Percentiles rank a stretch among this genome's conserved stretches.
Conservation (phyloP, 495 filamentous ascomycete species). For the Clavariopsis aquatica region DNA sequence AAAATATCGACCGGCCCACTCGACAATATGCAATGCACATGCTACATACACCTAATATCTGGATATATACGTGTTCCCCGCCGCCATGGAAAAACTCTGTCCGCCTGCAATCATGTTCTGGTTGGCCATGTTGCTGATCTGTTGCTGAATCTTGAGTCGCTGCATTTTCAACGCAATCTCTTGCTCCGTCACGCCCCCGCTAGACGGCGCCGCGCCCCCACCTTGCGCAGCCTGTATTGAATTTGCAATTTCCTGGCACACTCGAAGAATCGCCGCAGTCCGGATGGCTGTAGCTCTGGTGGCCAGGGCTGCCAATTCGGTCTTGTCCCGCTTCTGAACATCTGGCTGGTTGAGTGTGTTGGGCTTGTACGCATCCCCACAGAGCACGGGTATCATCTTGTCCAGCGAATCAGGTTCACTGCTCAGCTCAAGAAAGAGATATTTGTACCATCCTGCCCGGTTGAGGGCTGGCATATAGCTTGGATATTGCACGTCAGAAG, state of each 20-base stretch:
- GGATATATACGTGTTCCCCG: conserved; percentile 16
- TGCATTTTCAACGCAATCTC: conserved; percentile 18
- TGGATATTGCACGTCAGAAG: conserved; percentile 8
- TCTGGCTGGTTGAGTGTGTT: conserved; percentile 24
- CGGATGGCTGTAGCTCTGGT: conserved; percentile 9
- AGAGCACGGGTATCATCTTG: conserved; percentile 21
- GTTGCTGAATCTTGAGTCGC: conserved; percentile 26
- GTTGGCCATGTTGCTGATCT: conserved; percentile 13
- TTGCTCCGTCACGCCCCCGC: conserved; percentile 8
- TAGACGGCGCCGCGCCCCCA: neutral
- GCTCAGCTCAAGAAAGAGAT: conserved; percentile 29
- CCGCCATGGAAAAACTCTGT: conserved; percentile 15
- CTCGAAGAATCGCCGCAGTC: conserved; percentile 7
- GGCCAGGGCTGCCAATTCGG: conserved; percentile 6
- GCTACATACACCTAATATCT: neutral
- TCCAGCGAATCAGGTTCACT: conserved; percentile 23
- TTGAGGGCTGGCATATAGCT: conserved; percentile 35
- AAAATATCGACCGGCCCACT: neutral
- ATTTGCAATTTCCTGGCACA: conserved; percentile 20
- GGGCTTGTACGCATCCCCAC: conserved; percentile 30
- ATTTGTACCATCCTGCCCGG: conserved; percentile 37
- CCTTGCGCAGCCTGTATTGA: conserved; percentile 1
- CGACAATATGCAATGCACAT: neutral
- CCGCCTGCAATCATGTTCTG: conserved; percentile 15
- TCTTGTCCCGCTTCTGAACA: conserved; percentile 18